Evolutionary conservation across 306 rosid species (phyloP).

Genomic region (Cucumis melo): DNA sequence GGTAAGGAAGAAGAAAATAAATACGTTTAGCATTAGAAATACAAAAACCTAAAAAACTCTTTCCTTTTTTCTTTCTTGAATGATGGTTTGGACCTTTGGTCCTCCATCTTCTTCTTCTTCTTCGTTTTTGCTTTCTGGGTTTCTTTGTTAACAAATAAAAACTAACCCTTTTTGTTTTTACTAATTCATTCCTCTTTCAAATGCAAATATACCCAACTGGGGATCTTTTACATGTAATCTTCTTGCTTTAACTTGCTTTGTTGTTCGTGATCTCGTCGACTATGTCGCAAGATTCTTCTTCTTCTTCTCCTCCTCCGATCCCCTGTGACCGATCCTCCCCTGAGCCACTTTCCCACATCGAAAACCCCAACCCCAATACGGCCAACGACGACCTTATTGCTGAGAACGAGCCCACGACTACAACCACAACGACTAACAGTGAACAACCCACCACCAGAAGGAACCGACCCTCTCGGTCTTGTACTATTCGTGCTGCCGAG

Average conservation of each 20-base stretch:
- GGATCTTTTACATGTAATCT: slow-evolving; percentile 46
- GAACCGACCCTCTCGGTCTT: slow-evolving; percentile 91
- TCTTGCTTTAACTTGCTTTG: slow-evolving; percentile 35
- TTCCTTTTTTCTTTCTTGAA: not conserved
- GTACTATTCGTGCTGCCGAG: slow-evolving; percentile 77
- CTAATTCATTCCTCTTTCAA: slow-evolving; percentile 16
- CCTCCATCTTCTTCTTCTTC: slow-evolving; percentile 19
- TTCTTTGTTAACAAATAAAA: slow-evolving; percentile 19
- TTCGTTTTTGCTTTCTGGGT: not conserved
- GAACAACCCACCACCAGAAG: slow-evolving; percentile 33
- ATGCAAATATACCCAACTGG: slow-evolving; percentile 31
- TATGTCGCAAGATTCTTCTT: slow-evolving; percentile 59
- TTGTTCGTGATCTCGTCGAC: slow-evolving; percentile 32
- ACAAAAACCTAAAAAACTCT: not conserved
- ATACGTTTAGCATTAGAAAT: slow-evolving; percentile 6
- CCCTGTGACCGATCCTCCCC: slow-evolving; percentile 45
- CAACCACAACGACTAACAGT: slow-evolving; percentile 4
- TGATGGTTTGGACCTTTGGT: slow-evolving; percentile 54
- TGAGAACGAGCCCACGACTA: slow-evolving; percentile 27
- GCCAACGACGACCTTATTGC: slow-evolving; percentile 11
- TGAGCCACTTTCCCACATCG: slow-evolving; percentile 17
- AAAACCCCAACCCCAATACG: slow-evolving; percentile 19
- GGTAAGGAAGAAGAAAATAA: slow-evolving; percentile 6
- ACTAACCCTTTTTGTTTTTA: slow-evolving; percentile 2
- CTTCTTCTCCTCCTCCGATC: slow-evolving; percentile 51